These are phyloP conservation scores for Nicotiana noctiflora DNA, from an alignment of 257 asterid species.

Conservation along the genomic window DNA sequence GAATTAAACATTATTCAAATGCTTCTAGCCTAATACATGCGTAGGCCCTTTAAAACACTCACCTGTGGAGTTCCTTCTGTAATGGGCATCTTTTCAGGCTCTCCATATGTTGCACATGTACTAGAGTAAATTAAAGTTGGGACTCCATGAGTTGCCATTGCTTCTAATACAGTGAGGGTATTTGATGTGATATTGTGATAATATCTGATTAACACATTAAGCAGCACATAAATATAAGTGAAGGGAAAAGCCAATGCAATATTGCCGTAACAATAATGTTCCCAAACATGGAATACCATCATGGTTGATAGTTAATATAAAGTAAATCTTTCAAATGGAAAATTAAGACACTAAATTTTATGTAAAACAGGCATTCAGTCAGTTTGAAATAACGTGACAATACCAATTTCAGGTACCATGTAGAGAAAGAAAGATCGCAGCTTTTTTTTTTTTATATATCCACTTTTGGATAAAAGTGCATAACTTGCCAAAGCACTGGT, in stretches of 20 bases:
- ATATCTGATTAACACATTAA: conserved; percentile 40
- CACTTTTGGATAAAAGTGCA: background rate
- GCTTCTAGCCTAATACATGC: background rate
- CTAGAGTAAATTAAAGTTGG: conserved; percentile 63
- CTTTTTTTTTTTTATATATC: background rate
- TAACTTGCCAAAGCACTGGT: background rate
- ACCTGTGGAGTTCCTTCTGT: conserved; percentile 76
- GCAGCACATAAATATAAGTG: background rate
- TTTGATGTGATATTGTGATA: conserved; percentile 93
- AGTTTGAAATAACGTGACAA: background rate
- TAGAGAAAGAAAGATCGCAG: background rate
- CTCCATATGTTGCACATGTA: conserved; percentile 43
- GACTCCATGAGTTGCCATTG: conserved; percentile 63
- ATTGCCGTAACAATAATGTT: background rate
- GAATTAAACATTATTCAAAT: background rate
- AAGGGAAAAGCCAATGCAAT: background rate
- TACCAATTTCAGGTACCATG: background rate
- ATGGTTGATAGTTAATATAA: background rate
- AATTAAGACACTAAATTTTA: background rate
- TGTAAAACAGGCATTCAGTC: background rate
- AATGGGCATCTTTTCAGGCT: conserved; percentile 84
- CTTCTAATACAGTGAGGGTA: conserved; percentile 68
- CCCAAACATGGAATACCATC: background rate
- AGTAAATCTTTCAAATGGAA: background rate
- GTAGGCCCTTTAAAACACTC: background rate